Conservation (phyloP, 305 asterid genomes). For the Fraxinus paxiana region DNA sequence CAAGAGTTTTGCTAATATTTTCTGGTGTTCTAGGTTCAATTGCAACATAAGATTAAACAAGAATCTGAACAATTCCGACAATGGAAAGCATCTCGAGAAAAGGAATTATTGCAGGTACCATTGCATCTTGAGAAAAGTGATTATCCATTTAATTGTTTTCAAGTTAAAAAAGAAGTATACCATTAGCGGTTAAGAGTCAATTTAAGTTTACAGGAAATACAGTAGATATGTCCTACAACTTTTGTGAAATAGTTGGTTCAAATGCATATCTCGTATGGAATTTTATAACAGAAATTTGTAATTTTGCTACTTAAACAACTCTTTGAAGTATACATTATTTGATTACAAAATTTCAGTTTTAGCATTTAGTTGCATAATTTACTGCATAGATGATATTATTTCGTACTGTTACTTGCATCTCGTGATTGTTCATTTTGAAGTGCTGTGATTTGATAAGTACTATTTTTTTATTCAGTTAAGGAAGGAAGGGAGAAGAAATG, state of each 20-base stretch:
- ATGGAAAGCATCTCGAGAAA: slow-evolving; percentile 97
- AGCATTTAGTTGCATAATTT: background rate
- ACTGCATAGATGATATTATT: background rate
- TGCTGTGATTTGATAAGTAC: background rate
- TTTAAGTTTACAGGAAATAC: background rate
- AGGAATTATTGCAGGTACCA: slow-evolving; percentile 83
- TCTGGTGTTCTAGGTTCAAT: slow-evolving; percentile 66
- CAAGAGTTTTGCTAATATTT: slow-evolving; percentile 1
- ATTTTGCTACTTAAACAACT: background rate
- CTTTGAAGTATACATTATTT: background rate
- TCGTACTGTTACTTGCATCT: slow-evolving; percentile 2
- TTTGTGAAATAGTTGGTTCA: background rate
- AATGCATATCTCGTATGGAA: background rate
- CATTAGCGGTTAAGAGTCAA: background rate
- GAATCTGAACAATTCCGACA: slow-evolving; percentile 97
- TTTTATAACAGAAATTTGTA: background rate
- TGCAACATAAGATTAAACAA: slow-evolving; percentile 94
- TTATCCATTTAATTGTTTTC: background rate
- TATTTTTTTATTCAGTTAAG: slow-evolving; percentile 51
- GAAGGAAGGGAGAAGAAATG: slow-evolving; percentile 98
- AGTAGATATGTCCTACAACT: background rate
- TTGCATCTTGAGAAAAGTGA: background rate
- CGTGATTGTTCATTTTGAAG: slow-evolving; percentile 11
- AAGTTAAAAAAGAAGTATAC: background rate
- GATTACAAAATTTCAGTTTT: background rate